Base-by-base conservation (phyloP, 2,329 filamentous ascomycete genomes). In the Aspergillus puulaauensis region DNA sequence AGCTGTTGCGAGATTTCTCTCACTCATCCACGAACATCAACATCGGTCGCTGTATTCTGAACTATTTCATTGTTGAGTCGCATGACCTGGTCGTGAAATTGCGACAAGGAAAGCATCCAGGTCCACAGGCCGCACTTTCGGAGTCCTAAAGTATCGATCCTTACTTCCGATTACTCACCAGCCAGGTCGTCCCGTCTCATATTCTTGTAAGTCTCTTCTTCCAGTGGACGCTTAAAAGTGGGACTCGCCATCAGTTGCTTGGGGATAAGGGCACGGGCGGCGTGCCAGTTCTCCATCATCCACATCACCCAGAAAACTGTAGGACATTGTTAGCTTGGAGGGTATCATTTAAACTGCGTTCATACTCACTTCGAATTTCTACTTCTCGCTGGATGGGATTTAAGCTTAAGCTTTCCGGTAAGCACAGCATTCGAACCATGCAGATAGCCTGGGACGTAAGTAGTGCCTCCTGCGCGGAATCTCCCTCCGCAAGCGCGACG, bases 261-360 rank as follows among this genome's bases (percentile, higher is more conserved):
- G 6, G 53, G 53, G 2, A 55, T 55, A 7, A 49, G 53, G n/a
- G 45, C 46, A 11, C 53, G 45, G 4, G 45, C 45, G 2, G 53
- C 37, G 21, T 55, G 45, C 53, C 53, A 55, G 31, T 40, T 50
- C 11, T 50, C 45, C 19, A 48, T 48, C 53, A 55, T 55, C 53
- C 53, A 55, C 35, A 44, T 35, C 6, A 39, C 45, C 53, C 53
- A 55, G 12, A 50, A 55, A 6, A 49, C 53, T 55, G 15, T 15
- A 9, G 6, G 15, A 37, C 5, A 6, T 12, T 12, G 37, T 49
- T n/a, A 49, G 46, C 12, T 27, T 9, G 4, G 2, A 3, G 15
- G 15, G 6, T 11, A 11, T 12, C 4, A 31, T 9, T 6, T 19
- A 9, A 9, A 7, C 7, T 44, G 6, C 6, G 14, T 31, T 12